These are phyloP conservation scores for Musa beccarii DNA, from an alignment of 176 grass and related monocot species.

Conservation along the genomic window DNA sequence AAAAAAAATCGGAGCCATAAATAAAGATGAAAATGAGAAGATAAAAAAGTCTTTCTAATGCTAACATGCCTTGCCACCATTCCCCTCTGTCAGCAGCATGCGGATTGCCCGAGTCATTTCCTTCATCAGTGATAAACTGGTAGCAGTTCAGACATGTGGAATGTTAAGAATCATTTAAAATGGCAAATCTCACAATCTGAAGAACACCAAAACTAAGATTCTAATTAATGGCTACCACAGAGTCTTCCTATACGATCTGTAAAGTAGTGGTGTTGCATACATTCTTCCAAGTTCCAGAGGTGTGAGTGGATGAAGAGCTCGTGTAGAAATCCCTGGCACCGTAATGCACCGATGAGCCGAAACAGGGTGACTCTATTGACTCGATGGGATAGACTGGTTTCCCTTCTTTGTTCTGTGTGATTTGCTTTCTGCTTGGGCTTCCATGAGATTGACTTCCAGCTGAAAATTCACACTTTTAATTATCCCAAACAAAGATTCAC, in stretches of 20 bases:
- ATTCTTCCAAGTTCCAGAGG: conserved; percentile 27
- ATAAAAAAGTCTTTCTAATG: neutral
- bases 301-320: conserved; percentile 41
- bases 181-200: neutral
- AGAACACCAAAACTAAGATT: conserved; percentile 19
- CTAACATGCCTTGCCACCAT: conserved; percentile 90
- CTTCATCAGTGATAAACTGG: conserved; percentile 48
- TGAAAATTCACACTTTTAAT: too few species aligned
- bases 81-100: conserved; percentile 66
- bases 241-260: neutral
- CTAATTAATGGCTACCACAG: neutral
- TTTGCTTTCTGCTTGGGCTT: neutral
- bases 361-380: conserved; percentile 50
- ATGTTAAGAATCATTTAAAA: neutral
- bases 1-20: neutral
- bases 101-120: conserved; percentile 24
- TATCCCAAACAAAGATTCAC: too few species aligned
- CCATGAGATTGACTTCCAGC: too few species aligned
- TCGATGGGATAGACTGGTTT: conserved; percentile 36
- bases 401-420: conserved; percentile 37
- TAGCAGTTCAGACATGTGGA: conserved; percentile 1
- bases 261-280: conserved; percentile 11
- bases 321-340: conserved; percentile 84
- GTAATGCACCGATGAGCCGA: conserved; percentile 81
- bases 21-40: conserved; percentile 11